phyloP scores from a whole-genome alignment of 2,329 filamentous ascomycete genomes.

The Xylaria polymorpha region DNA sequence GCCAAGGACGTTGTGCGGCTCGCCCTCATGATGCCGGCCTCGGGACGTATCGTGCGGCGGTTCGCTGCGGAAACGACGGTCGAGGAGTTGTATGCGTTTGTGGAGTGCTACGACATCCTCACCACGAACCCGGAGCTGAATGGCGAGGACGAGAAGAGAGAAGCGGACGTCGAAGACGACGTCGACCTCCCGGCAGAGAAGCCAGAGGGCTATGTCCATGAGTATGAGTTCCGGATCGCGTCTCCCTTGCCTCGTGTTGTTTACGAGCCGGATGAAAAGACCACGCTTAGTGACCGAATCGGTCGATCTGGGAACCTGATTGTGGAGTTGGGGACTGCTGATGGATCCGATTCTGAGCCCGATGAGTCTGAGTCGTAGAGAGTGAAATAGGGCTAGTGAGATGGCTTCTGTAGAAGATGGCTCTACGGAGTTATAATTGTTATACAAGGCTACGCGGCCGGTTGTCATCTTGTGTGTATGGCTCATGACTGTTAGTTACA shows the following conservation, averaged over 20 bases:
- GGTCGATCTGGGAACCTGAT: slow-evolving; percentile 89
- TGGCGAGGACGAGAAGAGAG: slow-evolving; percentile 43
- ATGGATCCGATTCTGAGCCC: slow-evolving; percentile 65
- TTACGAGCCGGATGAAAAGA: slow-evolving; percentile 74
- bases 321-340: slow-evolving; percentile 69
- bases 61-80: slow-evolving; percentile 77
- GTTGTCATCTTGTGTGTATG: neutral
- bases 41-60: slow-evolving; percentile 79
- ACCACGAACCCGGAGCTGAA: slow-evolving; percentile 53
- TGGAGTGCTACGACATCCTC: slow-evolving; percentile 82
- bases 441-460: neutral
- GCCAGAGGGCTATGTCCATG: slow-evolving; percentile 79
- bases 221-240: slow-evolving; percentile 87
- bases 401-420: neutral
- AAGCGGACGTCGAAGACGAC: slow-evolving; percentile 41
- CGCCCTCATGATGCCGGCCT: slow-evolving; percentile 73
- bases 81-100: slow-evolving; percentile 94
- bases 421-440: slow-evolving; percentile 17
- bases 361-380: slow-evolving; percentile 26
- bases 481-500: neutral
- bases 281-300: slow-evolving; percentile 77
- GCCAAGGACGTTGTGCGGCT: slow-evolving; percentile 78
- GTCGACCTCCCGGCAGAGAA: slow-evolving; percentile 51
- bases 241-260: slow-evolving; percentile 86
- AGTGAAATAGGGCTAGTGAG: neutral